Base-by-base conservation (phyloP, 306 rosid genomes). In the Acmispon strigosus region DNA sequence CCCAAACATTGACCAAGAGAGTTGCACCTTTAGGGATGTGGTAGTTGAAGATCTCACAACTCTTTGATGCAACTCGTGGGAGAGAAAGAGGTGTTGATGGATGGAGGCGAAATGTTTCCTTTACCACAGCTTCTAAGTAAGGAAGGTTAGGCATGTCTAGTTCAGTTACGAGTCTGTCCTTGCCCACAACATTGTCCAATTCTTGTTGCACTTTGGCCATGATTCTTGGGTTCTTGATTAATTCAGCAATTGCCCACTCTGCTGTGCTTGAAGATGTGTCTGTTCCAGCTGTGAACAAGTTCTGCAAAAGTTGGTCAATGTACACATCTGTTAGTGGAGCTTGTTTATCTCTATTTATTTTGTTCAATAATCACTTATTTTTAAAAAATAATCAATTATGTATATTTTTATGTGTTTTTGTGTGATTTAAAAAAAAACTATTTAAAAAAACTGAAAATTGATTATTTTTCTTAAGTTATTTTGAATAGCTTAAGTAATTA, bases 21-120 rank as follows among this genome's bases (percentile, higher is more conserved):
- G 98, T 92, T 49, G 96, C 65, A 8, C 90, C 96, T 44, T 90
- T 90, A 0, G 91, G 96, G 14, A 92, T 90, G 62, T 84, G 90
- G 64, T 79, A 84, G 16, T 86, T 80, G 8, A 79, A 65, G 72
- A 90, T 63, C n/a, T 82, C 84, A 59, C 91, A 85, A 19, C 84
- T 83, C 2, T 92, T 68, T 0, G 80, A 13, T 0, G 90, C 87
- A 12, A 83, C 65, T 0, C 91, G 87, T 0, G 98, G 98, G 0
- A 92, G 75, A 1, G 96, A 89, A n/a, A 92, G 89, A 0, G 98
- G 98, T 8, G 98, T 87, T n/a, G 98, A 72, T 0, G 98, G 96
- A 77, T 92, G 98, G 11, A 92, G 88, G 13, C 96, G 88, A 15
- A 92, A 86, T 0, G 91, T 82, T 69, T 92, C 98, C 73, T 92